Evolutionary conservation across 2,329 filamentous ascomycete species (phyloP).

Genomic region (Coniochaeta hoffmannii): DNA sequence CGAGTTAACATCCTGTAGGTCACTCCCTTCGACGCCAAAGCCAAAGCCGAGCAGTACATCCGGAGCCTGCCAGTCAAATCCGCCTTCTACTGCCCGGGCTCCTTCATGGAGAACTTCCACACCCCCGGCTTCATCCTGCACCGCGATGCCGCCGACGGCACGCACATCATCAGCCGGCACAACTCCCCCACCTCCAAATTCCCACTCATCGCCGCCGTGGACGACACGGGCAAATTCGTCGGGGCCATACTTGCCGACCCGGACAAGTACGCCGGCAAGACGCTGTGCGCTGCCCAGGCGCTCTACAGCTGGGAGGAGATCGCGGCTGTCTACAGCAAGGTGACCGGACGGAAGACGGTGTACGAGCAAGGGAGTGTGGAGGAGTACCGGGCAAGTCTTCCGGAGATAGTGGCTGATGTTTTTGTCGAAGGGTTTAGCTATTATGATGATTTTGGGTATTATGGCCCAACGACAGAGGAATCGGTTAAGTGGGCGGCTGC

Average conservation of each 20-base stretch:
- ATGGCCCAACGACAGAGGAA: slow-evolving; percentile 21
- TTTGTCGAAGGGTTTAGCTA: slow-evolving; percentile 15
- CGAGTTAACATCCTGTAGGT: background rate
- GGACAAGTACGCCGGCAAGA: slow-evolving; percentile 13
- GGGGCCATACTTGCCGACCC: slow-evolving; percentile 18
- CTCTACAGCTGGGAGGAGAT: slow-evolving; percentile 22
- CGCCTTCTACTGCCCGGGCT: slow-evolving; percentile 43
- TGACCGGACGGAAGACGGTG: slow-evolving; percentile 22
- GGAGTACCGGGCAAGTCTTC: slow-evolving; percentile 9
- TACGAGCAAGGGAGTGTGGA: slow-evolving; percentile 9
- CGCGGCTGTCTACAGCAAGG: slow-evolving; percentile 19
- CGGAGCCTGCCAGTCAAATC: slow-evolving; percentile 36
- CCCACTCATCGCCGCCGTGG: slow-evolving; percentile 28
- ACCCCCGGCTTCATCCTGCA: slow-evolving; percentile 15
- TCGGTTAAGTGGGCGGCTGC: slow-evolving; percentile 20
- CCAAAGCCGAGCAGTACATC: slow-evolving; percentile 49
- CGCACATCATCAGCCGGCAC: slow-evolving; percentile 20
- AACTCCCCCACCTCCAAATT: slow-evolving; percentile 22
- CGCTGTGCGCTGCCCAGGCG: slow-evolving; percentile 8
- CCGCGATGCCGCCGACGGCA: slow-evolving; percentile 14
- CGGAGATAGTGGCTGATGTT: slow-evolving; percentile 8
- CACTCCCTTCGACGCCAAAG: slow-evolving; percentile 49
- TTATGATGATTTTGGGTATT: slow-evolving; percentile 26
- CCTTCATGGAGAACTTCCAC: slow-evolving; percentile 46
- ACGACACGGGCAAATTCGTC: slow-evolving; percentile 34